phyloP scores from a whole-genome alignment of 2,329 filamentous ascomycete genomes.

The Cytospora chrysosperma region DNA sequence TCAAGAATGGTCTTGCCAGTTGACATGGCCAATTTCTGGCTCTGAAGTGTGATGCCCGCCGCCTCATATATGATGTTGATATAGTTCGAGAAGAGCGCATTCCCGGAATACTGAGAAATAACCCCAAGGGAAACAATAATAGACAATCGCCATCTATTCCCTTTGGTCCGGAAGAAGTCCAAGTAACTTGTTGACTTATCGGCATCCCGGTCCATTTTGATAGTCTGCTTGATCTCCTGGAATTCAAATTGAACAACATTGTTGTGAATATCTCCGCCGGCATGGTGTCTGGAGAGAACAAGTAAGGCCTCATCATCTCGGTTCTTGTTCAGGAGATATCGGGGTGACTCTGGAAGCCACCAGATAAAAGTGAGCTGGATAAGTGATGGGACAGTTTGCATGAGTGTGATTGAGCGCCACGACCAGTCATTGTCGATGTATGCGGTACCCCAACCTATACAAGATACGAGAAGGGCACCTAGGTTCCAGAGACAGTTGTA shows the following conservation, averaged over 20 bases:
- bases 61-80: conserved; percentile 58
- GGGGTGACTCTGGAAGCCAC: conserved; percentile 24
- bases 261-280: conserved; percentile 55
- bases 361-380: conserved; percentile 23
- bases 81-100: conserved; percentile 63
- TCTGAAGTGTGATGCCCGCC: conserved; percentile 55
- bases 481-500: conserved; percentile 65
- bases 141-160: conserved; percentile 59
- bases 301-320: conserved; percentile 60
- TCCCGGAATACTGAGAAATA: conserved; percentile 65
- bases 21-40: conserved; percentile 49
- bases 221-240: conserved; percentile 61
- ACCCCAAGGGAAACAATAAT: conserved; percentile 60
- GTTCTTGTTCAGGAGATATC: conserved; percentile 24
- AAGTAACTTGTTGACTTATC: conserved; percentile 50
- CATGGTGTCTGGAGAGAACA: conserved; percentile 63
- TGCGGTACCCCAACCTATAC: conserved; percentile 63
- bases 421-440: conserved; percentile 60
- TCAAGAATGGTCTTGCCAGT: conserved; percentile 55
- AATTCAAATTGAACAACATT: conserved; percentile 61
- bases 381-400: conserved; percentile 61
- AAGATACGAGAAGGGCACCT: conserved; percentile 47
- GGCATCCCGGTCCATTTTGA: conserved; percentile 52
- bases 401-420: conserved; percentile 65
- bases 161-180: conserved; percentile 59